Conservation (phyloP, 2,329 filamentous ascomycete species). For the Botrytis pseudocinerea region DNA sequence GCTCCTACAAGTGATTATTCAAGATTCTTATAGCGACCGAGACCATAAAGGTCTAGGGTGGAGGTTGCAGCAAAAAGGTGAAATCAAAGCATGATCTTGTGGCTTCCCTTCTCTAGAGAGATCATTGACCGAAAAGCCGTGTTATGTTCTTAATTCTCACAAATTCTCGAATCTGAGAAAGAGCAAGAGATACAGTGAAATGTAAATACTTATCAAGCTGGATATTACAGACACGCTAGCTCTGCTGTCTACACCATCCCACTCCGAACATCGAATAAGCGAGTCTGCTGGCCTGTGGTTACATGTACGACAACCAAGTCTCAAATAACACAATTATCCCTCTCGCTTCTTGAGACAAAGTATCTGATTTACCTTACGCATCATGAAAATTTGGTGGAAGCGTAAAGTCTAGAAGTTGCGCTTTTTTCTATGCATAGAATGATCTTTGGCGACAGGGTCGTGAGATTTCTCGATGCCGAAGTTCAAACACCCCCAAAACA, state of each 20-base stretch:
- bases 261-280: not conserved
- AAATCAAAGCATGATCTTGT: slow-evolving; percentile 61
- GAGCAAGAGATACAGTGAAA: accelerated
- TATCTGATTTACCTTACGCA: not conserved
- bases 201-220: not conserved
- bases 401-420: not conserved
- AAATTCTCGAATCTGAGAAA: not conserved
- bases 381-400: not conserved
- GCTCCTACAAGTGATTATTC: slow-evolving; percentile 70
- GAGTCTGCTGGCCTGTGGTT: too few species aligned
- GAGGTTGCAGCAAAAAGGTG: slow-evolving; percentile 80
- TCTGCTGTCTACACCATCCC: not conserved
- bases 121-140: not conserved
- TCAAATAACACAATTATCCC: not conserved
- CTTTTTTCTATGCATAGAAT: not conserved
- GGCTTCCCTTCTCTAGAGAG: too few species aligned
- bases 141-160: too few species aligned
- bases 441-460: too few species aligned
- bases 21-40: slow-evolving; percentile 75
- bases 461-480: too few species aligned
- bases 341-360: not conserved
- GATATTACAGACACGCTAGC: not conserved
- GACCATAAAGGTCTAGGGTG: slow-evolving; percentile 70
- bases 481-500: too few species aligned
- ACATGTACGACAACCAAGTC: not conserved